Evolutionary conservation across 352 stramenopile species (phyloP), one percentile per base, ranked within the genome.

Genomic region (Saprolegnia parasitica): DNA sequence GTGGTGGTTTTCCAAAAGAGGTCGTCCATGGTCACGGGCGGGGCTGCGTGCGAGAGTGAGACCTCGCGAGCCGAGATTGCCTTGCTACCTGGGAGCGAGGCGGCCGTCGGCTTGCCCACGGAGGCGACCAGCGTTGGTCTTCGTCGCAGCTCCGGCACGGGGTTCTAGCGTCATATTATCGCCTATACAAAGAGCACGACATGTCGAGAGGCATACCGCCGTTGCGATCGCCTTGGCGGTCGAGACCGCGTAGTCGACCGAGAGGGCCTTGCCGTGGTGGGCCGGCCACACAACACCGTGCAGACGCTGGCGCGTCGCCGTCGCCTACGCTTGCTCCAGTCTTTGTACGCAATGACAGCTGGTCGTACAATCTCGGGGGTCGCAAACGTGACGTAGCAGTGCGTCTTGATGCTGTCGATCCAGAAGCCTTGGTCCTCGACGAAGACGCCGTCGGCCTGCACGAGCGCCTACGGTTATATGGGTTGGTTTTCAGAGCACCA

Each of bases 371-470:
- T 76, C 10, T 89, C 80, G n/a, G 61, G 32, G 10, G 65, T 75
- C 16, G 68, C 56, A 66, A 88, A 93, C 35, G 87, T 92, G 65
- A 92, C 85, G 62, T 84, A 95, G 74, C 85, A 95, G 70, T 94
- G 85, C 0, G 85, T 94, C 75, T 95, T 95, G 71, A 95, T 95
- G 63, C 65, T 62, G 75, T 95, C 82, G 81, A 95, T 95, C 87
- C 87, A 95, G 68, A 95, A 93, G 0, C 85, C 87, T 4, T 16
- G 11, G 58, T 80, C 75, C 23, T 90, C 80, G 29, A 92, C 80
- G 71, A 87, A 89, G 16, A 62, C 8, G 1, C 80, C 79, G 50
- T 74, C 49, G 39, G 86, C 73, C 72, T 90, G 84, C 32, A 91
- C 76, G 32, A 88, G 76, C 46, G 68, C 64, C 83, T 91, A 55